Evolutionary conservation across 1,284 basidiomycete species (phyloP), one percentile per base, ranked within the genome.

Genomic region (Meripilus lineatus): DNA sequence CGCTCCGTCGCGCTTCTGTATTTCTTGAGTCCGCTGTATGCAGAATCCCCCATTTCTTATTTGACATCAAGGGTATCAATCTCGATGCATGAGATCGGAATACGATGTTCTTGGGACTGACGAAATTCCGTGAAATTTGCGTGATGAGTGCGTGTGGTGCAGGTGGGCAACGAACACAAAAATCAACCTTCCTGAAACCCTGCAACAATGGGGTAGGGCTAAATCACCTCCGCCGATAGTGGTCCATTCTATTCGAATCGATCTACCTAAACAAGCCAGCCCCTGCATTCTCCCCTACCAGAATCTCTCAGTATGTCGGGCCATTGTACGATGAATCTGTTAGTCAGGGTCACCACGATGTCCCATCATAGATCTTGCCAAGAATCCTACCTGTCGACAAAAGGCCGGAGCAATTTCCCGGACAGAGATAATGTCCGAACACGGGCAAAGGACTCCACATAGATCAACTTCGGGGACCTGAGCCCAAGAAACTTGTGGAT

Each of bases 401-500:
- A 68, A 7, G 77, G 79, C 26, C 81, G 74, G 17, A 98, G 70
- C 34, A 99, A 67, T 56, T 79, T 89, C 21, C 84, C 95, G 18
- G 93, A 92, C 14, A 97, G 71, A 11, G 91, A 95, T 15, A 98
- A 71, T 1, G 77, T 75, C 23, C 69, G 72, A 5, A 97, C 93
- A 13, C 96, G 82, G 5, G 96, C 93, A 60, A 96, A 96, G 0
- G 93, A 94, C 64, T 99, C 96, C 34, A 98, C 72, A 62, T 98
- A 99, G 44, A 99, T 78, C 22, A 93, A 63, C 35, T 70, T 73
- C 2, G 95, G 89, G 2, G 84, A 76, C 14, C 71, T 68, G 10
- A 93, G 62, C 6, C 85, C 88, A 22, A 95, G 57, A 47, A 95
- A 70, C 92, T 95, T 60, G 25, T 36, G 21, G 37, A 24, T 45